A percentile compares a stretch with the other conserved stretches of the same genome.
Evolutionary conservation across 2,329 filamentous ascomycete species (phyloP).

Genomic region (Alternaria consortialis): DNA sequence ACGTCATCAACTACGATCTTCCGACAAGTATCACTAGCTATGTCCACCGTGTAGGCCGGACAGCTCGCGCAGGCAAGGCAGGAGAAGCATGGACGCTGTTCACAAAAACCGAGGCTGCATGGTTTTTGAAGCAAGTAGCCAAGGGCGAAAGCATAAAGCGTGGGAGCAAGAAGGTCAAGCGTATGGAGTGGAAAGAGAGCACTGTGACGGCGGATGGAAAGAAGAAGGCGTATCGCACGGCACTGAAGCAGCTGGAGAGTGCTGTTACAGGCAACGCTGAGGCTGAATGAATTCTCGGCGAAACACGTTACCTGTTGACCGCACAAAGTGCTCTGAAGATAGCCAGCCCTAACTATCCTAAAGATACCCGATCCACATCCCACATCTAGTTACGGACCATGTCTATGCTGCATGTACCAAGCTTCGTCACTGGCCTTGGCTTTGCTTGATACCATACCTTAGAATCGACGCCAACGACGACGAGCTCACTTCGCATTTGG

Average conservation of each 20-base stretch:
- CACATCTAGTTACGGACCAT: not conserved
- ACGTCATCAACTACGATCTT: slow-evolving; percentile 94
- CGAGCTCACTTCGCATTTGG: not conserved
- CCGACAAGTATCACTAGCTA: slow-evolving; percentile 83
- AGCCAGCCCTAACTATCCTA: not conserved
- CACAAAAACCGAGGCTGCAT: slow-evolving; percentile 80
- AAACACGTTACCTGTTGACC: not conserved
- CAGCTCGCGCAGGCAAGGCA: slow-evolving; percentile 78
- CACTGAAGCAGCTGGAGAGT: slow-evolving; percentile 69
- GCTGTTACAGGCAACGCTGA: slow-evolving; percentile 60
- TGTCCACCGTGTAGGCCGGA: slow-evolving; percentile 90
- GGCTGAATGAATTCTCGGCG: slow-evolving; percentile 10
- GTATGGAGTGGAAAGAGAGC: slow-evolving; percentile 54
- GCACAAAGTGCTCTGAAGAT: not conserved
- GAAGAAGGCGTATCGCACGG: slow-evolving; percentile 58
- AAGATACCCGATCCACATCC: slow-evolving; percentile 3
- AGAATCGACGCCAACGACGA: not conserved
- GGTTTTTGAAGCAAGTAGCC: slow-evolving; percentile 90
- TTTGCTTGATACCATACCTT: slow-evolving; percentile 1
- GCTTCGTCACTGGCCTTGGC: slow-evolving; percentile 25
- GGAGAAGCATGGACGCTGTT: slow-evolving; percentile 90
- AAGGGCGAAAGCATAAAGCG: slow-evolving; percentile 63
- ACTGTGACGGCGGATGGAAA: slow-evolving; percentile 51
- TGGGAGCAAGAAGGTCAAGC: slow-evolving; percentile 54
- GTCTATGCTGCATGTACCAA: slow-evolving; percentile 18